Evolutionary conservation across 371 early-diverging fungal species (phyloP).

Genomic region (Synchytrium microbalum): DNA sequence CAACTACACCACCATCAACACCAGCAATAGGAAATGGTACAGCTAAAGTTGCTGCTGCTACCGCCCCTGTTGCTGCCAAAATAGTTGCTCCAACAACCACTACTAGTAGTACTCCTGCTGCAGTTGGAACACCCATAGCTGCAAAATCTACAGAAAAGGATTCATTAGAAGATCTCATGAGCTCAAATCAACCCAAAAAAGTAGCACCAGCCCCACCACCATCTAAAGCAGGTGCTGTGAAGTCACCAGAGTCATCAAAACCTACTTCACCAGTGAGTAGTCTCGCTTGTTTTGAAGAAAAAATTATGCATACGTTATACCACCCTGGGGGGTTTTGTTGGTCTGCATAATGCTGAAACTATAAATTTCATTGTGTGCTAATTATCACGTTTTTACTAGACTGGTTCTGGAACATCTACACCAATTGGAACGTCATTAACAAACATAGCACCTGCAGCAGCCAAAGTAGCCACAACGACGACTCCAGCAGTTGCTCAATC

Average conservation of each 20-base stretch:
- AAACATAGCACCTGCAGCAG: too few species aligned
- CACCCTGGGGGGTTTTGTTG: too few species aligned
- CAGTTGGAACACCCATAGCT: too few species aligned
- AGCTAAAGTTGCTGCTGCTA: too few species aligned
- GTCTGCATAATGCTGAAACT: too few species aligned
- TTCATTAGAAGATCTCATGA: neutral
- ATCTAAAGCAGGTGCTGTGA: neutral
- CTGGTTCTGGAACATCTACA: neutral
- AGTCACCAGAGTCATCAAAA: neutral
- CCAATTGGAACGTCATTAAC: neutral
- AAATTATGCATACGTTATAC: too few species aligned
- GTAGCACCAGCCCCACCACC: slow-evolving; percentile 1
- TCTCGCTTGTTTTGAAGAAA: too few species aligned
- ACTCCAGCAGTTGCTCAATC: neutral
- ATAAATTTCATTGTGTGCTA: too few species aligned
- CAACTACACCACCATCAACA: too few species aligned
- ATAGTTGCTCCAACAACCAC: neutral
- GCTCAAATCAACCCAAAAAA: neutral
- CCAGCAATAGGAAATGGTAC: too few species aligned
- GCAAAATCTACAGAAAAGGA: neutral
- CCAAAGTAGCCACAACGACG: neutral
- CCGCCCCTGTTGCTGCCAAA: too few species aligned
- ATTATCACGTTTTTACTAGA: too few species aligned
- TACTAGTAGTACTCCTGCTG: neutral
- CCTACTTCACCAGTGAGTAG: neutral